Evolutionary conservation across 2,329 filamentous ascomycete species (phyloP), one percentile per base, ranked within the genome.

Genomic region (Microdochium bolleyi): DNA sequence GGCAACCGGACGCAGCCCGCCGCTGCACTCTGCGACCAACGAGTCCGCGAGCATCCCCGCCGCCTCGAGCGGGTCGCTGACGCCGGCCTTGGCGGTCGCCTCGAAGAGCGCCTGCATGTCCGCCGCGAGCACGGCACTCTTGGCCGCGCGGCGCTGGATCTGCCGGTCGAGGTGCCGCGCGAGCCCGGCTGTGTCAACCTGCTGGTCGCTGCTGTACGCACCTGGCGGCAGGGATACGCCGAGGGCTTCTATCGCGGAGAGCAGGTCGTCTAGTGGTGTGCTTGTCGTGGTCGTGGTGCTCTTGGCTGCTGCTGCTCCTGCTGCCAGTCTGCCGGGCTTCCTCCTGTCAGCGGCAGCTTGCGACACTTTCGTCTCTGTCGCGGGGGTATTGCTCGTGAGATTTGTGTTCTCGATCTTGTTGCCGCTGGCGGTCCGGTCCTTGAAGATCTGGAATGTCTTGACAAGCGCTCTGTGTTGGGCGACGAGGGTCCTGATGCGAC

Each of bases 101-200:
- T 66, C 64, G 51, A 64, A 66, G 24, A 57, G 52, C 16, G 54
- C 49, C 25, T 67, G 64, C 49, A 66, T 52, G 25, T 60, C 37
- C 58, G 51, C 56, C 55, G 49, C 56, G 53, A 24, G 62, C 44
- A 56, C 51, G 13, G 64, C 57, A 8, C 60, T 59, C 48, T 65
- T 67, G 24, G 51, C 57, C 10, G 58, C 55, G 9, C 65, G 60
- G n/a, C 57, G 55, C 16, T 54, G 53, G 10, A 64, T 56, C 37
- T 62, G 60, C n/a, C 10, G 5, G 19, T 59, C 55, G 48, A 61
- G 55, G 30, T 62, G 60, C 30, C 62, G 58, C 19, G 60, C 49
- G 30, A 60, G 19, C 11, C 14, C 22, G 38, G 9, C 22, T 22
- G 22, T 14, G 25, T 24, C 48, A 24, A 21, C 2, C 1, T 22